A percentile compares a stretch with the other conserved stretches of the same genome.
Conservation (phyloP, 169 alveolate species). For the Eimeria praecox region DNA sequence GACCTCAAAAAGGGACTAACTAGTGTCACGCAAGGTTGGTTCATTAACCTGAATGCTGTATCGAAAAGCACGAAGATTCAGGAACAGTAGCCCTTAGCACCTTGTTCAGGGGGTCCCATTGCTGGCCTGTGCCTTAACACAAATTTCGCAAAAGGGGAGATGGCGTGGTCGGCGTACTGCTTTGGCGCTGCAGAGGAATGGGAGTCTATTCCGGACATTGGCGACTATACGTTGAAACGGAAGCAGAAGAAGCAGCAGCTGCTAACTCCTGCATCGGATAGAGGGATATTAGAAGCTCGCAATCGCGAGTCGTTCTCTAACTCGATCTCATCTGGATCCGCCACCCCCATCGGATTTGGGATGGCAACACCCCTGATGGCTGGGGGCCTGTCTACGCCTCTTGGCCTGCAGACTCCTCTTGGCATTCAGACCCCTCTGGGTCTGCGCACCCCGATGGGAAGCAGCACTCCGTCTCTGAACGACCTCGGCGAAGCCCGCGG, state of each 20-base stretch:
- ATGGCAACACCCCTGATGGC: slow-evolving; percentile 85
- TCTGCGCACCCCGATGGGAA: slow-evolving; percentile 89
- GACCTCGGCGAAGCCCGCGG: slow-evolving; percentile 97
- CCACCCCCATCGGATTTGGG: slow-evolving; percentile 86
- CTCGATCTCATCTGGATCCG: slow-evolving; percentile 80
- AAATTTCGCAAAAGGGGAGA: neutral
- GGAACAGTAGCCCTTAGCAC: neutral
- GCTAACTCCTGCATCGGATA: slow-evolving; percentile 78
- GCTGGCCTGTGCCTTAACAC: neutral
- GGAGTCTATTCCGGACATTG: slow-evolving; percentile 98
- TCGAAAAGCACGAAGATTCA: neutral
- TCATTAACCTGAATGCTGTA: neutral
- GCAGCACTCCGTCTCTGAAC: slow-evolving; percentile 87
- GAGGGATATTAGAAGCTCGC: slow-evolving; percentile 76
- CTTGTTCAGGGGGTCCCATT: neutral
- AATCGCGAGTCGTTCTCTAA: slow-evolving; percentile 68
- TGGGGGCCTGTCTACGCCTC: slow-evolving; percentile 93
- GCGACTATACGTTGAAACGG: slow-evolving; percentile 91
- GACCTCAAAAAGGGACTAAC: slow-evolving; percentile 84
- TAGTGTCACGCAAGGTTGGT: slow-evolving; percentile 83
- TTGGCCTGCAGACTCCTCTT: slow-evolving; percentile 91
- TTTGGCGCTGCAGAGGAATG: slow-evolving; percentile 93
- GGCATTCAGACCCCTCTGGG: slow-evolving; percentile 90
- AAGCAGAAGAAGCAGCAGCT: slow-evolving; percentile 91
- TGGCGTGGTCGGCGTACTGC: neutral